Conservation (phyloP, 345 rosid genomes). For the Camelina neglecta region DNA sequence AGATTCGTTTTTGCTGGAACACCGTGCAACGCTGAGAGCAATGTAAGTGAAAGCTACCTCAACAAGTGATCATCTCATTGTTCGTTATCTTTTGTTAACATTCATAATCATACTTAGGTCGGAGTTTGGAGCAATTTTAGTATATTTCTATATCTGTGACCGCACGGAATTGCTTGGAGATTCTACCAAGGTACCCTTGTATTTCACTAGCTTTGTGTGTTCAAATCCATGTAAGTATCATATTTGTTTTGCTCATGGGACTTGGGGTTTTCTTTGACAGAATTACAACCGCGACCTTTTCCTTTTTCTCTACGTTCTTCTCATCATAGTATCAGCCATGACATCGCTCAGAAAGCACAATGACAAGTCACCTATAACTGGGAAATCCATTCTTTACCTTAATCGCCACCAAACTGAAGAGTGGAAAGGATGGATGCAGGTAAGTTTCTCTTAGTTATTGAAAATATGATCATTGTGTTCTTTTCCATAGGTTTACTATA, state of each 20-base stretch:
- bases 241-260: conserved; percentile 22
- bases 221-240: background rate
- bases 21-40: conserved; percentile 81
- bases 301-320: conserved; percentile 81
- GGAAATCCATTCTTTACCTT: conserved; percentile 82
- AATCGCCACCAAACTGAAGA: conserved; percentile 97
- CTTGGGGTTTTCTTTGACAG: conserved; percentile 57
- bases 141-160: conserved; percentile 84
- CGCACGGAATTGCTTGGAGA: conserved; percentile 76
- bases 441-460: conserved; percentile 48
- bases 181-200: conserved; percentile 71
- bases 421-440: conserved; percentile 99
- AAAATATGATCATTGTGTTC: background rate
- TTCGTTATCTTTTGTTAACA: conserved; percentile 19
- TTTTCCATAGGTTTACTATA: background rate
- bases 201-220: conserved; percentile 4
- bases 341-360: conserved; percentile 83
- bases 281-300: conserved; percentile 93
- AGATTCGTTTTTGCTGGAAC: conserved; percentile 89
- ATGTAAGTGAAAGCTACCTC: conserved; percentile 56
- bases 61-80: conserved; percentile 3
- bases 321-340: conserved; percentile 85
- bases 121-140: conserved; percentile 75
- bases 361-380: conserved; percentile 79
- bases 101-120: conserved; percentile 59